Percentiles rank a stretch among this genome's conserved stretches.
Evolutionary conservation across 2,329 filamentous ascomycete genomes (phyloP).

Genomic region (Byssochlamys sp.): DNA sequence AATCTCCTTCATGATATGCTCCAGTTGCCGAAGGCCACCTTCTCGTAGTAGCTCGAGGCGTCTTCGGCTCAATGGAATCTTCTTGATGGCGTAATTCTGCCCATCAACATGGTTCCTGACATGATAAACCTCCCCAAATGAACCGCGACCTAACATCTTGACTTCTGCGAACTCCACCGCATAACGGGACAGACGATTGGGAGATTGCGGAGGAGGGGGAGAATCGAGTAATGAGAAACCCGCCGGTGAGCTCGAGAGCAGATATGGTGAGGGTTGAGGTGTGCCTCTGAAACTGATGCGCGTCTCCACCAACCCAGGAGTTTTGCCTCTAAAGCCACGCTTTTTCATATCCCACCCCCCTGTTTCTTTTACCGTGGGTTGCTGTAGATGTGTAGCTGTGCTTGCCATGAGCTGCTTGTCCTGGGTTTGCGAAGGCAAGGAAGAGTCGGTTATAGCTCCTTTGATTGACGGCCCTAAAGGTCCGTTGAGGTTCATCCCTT

Average conservation of each 20-base stretch:
- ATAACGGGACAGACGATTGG: slow-evolving; percentile 35
- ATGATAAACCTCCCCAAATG: slow-evolving; percentile 56
- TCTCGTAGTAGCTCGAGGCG: slow-evolving; percentile 44
- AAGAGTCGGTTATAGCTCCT: slow-evolving; percentile 13
- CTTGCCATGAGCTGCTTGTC: slow-evolving; percentile 11
- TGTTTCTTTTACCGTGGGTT: slow-evolving; percentile 2
- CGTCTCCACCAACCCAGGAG: slow-evolving; percentile 13
- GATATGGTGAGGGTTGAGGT: slow-evolving; percentile 13
- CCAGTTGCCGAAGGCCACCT: slow-evolving; percentile 44
- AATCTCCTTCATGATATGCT: slow-evolving; percentile 51
- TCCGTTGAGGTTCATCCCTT: slow-evolving; percentile 22
- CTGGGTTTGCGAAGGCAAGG: slow-evolving; percentile 13
- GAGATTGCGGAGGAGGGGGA: slow-evolving; percentile 12
- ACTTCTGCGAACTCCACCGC: slow-evolving; percentile 45
- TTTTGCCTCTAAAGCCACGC: slow-evolving; percentile 8
- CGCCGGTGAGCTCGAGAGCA: slow-evolving; percentile 22
- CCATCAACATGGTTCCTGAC: slow-evolving; percentile 53
- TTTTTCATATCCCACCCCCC: slow-evolving; percentile 12
- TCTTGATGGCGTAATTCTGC: slow-evolving; percentile 56
- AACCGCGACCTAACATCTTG: slow-evolving; percentile 52
- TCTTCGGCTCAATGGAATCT: slow-evolving; percentile 48
- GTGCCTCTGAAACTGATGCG: slow-evolving; percentile 15
- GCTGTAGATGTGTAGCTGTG: slow-evolving; percentile 1
- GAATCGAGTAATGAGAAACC: slow-evolving; percentile 21
- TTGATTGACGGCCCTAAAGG: slow-evolving; percentile 11